Evolutionary conservation across 805 yeast genomes (phyloP).

Genomic region (Kuraishia capsulata): DNA sequence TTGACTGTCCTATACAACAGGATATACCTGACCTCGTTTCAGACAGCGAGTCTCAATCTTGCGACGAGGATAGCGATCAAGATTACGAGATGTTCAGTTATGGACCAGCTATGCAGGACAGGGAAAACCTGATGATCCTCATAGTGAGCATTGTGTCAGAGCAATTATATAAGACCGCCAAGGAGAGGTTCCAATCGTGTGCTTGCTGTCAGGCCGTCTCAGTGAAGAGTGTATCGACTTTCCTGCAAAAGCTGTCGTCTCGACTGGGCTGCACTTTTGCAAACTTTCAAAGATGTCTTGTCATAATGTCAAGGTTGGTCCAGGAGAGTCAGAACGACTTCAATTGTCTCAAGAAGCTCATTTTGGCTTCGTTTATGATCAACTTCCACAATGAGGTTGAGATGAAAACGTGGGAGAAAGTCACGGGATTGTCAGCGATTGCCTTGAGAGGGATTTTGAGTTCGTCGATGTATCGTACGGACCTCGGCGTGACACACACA

Average conservation of each 20-base stretch:
- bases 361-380: background rate
- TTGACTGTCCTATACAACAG: too few relatives aligned
- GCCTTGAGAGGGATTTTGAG: background rate
- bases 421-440: background rate
- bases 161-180: background rate
- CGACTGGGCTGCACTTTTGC: background rate
- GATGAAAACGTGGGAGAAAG: background rate
- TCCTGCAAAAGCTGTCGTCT: background rate
- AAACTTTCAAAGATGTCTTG: background rate
- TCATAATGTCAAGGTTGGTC: background rate
- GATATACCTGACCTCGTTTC: background rate
- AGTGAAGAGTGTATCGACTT: background rate
- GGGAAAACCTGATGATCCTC: background rate
- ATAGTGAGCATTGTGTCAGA: background rate
- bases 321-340: background rate
- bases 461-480: background rate
- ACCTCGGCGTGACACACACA: background rate
- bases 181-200: background rate
- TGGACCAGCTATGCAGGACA: background rate
- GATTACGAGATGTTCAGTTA: background rate
- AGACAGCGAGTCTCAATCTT: background rate
- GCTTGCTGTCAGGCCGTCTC: background rate
- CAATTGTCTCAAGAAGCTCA: background rate
- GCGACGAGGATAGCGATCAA: background rate
- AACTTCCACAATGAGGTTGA: background rate